Base-by-base conservation (phyloP, 2,329 filamentous ascomycete species). In the Pseudogymnoascus sp. region DNA sequence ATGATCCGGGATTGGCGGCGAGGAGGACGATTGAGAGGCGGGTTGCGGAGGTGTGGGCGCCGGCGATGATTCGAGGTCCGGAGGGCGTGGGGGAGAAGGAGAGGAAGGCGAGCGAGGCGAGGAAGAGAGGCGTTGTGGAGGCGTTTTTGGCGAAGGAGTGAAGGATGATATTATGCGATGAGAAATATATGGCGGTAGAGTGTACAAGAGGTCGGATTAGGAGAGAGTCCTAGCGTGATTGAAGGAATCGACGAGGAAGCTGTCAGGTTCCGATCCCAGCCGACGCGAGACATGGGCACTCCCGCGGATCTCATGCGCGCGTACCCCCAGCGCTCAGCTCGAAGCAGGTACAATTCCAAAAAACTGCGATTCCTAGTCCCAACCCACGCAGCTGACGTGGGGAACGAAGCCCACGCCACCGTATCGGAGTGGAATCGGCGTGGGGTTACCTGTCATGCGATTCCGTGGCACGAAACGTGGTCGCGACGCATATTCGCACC, bases 71-170 rank as follows among this genome's bases (percentile, higher is more conserved):
- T 64, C 80, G 86, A 6, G 72, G 76, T 1, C 71, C 76, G 1
- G 68, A 72, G 3, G 75, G 28, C 0, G 16, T 1, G 65, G 72
- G 18, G 47, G 70, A 69, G 5, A 72, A 83, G 74, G 87, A 89
- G 65, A 83, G 77, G 67, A 86, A 80, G 65, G 75, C 77, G 0
- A 74, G 80, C 12, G 85, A 87, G 66, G 89, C 89, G 63, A 83
- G 83, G 72, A 88, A 86, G 77, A 79, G 80, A 63, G 80, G 80
- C 8, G 75, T 92, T 11, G 72, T 95, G 31, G 89, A 92, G 71
- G 76, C 91, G 28, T 95, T 95, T 67, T 71, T 91, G 64, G 65
- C 62, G 10, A 61, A 21, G 61, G 37, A 63, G 50, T 38, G 44
- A 44, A 28, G 10, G 0, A 53, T 56, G 16, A 31, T 59, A 37